Evolutionary conservation across 768 basidiomycete species (phyloP), one percentile per base, ranked within the genome.

Genomic region (Podaxis rugospora): DNA sequence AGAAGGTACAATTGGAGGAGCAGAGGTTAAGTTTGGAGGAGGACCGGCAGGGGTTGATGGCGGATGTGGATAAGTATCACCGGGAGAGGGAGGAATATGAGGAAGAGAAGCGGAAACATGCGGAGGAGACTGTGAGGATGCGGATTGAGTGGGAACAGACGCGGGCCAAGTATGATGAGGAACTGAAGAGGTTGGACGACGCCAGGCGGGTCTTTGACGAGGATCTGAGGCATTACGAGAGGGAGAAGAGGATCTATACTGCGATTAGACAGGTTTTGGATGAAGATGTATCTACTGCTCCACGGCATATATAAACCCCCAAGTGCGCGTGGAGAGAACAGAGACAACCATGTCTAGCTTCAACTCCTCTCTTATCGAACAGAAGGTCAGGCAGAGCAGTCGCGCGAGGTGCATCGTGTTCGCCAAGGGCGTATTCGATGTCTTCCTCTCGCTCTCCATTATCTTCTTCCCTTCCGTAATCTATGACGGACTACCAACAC

Each of bases 401-500:
- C 51, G 56, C 5, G 67, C 66, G 1, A 54, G 64, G 23, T 51
- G 59, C 23, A 51, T 67, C 14, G 68, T 68, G 5, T 59, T 70
- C 18, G 57, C 59, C 2, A 69, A 70, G 39, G 69, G 69, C 13
- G 18, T 67, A 6, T 63, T 68, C 37, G 67, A 70, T 50, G 56
- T 68, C 18, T 55, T 66, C 9, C 32, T 70, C 5, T 58, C 66
- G 1, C 46, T 68, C 1, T 66, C 67, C 3, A 63, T 69, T 2
- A 44, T 70, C 4, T 67, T 68, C 51, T 58, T 66, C 44, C 69
- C 71, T 21, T 57, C 61, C 9, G 51, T 69, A 10, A 51, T 66
- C 18, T 66, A 64, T 39, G 66, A 70, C 49, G 69, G 69, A 2
- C 58, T 58, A 0, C 16, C 69, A 10, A n/a, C 67, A 2, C 36